A percentile compares a stretch with the other conserved stretches of the same genome.
Evolutionary conservation across 106 monocot genomes (phyloP).

Genomic region (Apostasia shenzhenica): DNA sequence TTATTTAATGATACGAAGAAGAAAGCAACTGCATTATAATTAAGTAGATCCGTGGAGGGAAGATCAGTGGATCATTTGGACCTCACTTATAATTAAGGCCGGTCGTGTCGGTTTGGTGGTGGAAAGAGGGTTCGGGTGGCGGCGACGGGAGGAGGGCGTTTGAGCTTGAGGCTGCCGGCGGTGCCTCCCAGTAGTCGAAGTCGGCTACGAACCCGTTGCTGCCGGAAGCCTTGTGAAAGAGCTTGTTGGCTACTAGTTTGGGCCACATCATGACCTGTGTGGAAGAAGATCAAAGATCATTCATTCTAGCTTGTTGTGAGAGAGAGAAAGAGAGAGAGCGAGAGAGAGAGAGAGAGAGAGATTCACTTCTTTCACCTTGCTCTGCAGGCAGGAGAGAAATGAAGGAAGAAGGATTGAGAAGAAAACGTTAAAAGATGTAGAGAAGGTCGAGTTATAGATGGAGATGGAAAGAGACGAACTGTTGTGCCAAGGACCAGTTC

Average conservation of each 20-base stretch:
- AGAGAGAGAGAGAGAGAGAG: too few relatives aligned
- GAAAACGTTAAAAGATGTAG: too few relatives aligned
- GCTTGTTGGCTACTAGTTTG: constrained; percentile 29
- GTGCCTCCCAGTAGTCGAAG: neutral
- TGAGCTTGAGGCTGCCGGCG: neutral
- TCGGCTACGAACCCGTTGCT: constrained; percentile 8
- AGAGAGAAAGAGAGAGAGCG: too few relatives aligned
- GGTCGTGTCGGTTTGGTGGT: neutral
- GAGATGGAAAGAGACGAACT: too few relatives aligned
- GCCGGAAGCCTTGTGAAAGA: constrained; percentile 4
- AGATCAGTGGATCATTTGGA: neutral
- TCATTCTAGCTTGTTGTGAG: too few relatives aligned
- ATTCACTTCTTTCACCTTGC: too few relatives aligned
- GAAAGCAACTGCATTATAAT: neutral
- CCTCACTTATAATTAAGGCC: constrained; percentile 16
- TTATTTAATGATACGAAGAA: neutral
- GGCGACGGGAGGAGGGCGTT: neutral
- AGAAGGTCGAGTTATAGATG: too few relatives aligned
- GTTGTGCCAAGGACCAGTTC: too few relatives aligned
- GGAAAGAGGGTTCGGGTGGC: neutral
- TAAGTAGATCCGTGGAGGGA: neutral
- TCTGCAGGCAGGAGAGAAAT: too few relatives aligned
- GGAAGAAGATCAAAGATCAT: too few relatives aligned
- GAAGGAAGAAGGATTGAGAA: too few relatives aligned
- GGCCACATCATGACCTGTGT: constrained; percentile 17